Conservation (phyloP, 208 protist species). For the Porcisia hertigi region DNA sequence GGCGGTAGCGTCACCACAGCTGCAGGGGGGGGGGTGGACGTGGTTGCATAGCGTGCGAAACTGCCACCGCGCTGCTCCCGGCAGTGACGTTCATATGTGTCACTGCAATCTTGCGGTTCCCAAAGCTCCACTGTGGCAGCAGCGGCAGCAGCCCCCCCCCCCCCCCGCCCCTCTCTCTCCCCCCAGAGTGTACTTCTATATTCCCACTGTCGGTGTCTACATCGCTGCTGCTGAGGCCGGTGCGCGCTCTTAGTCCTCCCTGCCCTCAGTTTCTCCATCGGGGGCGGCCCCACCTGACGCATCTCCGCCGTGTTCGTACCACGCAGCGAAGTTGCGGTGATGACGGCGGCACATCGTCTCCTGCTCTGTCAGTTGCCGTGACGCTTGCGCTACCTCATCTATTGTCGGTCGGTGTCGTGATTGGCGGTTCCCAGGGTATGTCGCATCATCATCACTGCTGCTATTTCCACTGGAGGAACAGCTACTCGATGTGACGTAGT, state of each 20-base stretch:
- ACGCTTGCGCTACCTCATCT: conserved; percentile 25
- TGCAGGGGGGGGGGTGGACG: background rate
- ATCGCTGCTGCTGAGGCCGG: background rate
- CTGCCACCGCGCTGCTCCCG: background rate
- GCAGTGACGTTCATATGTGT: background rate
- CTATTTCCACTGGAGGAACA: conserved; percentile 12
- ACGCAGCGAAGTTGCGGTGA: background rate
- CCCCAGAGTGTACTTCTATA: background rate
- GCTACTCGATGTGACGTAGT: conserved; percentile 12
- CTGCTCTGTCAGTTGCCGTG: conserved; percentile 20
- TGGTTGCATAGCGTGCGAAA: background rate
- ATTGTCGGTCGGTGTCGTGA: conserved; percentile 10
- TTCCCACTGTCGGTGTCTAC: background rate
- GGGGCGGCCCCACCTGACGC: background rate
- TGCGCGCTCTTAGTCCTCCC: background rate
- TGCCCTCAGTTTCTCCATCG: conserved; percentile 11
- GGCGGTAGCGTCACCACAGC: conserved; percentile 13
- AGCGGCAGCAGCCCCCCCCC: no score
- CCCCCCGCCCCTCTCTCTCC: background rate
- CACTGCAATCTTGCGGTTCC: background rate
- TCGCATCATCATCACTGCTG: background rate
- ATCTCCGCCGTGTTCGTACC: background rate
- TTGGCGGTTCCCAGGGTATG: conserved; percentile 1
- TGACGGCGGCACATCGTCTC: conserved; percentile 15
- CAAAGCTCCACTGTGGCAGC: background rate